phyloP scores from a whole-genome alignment of 257 asterid genomes.

The Solanum chiquidenum region DNA sequence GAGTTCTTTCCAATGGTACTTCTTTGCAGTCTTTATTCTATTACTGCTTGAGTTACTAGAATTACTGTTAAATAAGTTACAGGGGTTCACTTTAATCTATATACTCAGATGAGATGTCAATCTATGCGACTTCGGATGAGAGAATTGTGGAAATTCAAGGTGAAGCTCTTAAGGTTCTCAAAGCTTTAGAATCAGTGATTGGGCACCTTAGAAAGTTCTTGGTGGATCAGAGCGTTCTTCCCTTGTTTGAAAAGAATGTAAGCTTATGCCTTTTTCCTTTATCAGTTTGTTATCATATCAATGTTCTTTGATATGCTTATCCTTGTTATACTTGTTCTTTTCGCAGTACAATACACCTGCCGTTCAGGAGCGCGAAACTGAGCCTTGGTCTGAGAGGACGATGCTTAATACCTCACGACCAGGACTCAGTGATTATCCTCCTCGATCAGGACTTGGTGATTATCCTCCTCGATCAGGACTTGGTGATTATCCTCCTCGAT shows the following conservation, averaged over 20 bases:
- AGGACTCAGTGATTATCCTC: background rate
- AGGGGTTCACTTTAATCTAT: background rate
- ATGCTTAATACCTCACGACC: background rate
- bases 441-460: background rate
- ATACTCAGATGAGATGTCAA: constrained; percentile 49
- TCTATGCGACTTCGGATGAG: constrained; percentile 71
- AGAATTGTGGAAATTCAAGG: constrained; percentile 82
- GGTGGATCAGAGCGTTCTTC: constrained; percentile 80
- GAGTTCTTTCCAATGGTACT: constrained; percentile 62
- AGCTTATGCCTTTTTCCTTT: constrained; percentile 15
- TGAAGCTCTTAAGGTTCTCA: constrained; percentile 66
- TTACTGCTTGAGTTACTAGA: background rate
- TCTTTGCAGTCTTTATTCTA: background rate
- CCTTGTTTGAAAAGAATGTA: constrained; percentile 78
- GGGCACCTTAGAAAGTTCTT: constrained; percentile 77
- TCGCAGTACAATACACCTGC: constrained; percentile 44
- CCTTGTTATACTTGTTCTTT: background rate
- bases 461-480: background rate
- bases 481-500: background rate
- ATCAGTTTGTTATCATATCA: background rate
- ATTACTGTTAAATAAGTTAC: background rate
- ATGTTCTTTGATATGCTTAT: background rate
- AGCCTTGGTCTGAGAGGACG: constrained; percentile 46
- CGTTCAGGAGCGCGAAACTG: constrained; percentile 56
- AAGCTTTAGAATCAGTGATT: constrained; percentile 74